phyloP scores from a whole-genome alignment of 2,329 filamentous ascomycete genomes.

The Nothophaeocryptopus gaeumannii region DNA sequence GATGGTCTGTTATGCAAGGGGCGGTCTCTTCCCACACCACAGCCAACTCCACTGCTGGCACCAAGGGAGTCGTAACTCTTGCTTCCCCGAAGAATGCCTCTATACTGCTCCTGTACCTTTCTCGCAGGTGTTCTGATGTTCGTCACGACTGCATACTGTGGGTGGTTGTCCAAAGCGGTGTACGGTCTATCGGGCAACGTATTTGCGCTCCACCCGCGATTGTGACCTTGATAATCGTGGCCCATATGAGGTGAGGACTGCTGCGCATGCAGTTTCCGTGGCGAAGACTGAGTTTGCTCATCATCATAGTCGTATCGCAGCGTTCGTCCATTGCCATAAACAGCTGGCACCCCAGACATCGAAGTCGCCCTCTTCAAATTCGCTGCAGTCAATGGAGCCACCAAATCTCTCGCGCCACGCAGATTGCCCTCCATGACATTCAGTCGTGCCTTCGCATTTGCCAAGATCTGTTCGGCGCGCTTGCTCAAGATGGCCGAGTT shows the following conservation, averaged over 20 bases:
- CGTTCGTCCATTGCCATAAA: constrained; percentile 20
- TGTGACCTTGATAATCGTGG: constrained; percentile 46
- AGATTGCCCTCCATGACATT: constrained; percentile 94
- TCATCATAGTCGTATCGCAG: constrained; percentile 23
- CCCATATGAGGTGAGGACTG: constrained; percentile 31
- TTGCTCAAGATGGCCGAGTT: constrained; percentile 75
- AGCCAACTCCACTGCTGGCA: constrained; percentile 11
- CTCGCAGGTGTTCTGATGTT: constrained; percentile 2
- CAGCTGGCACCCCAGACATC: constrained; percentile 15
- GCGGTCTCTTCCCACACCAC: constrained; percentile 15
- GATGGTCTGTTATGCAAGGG: constrained; percentile 37
- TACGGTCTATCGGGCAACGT: constrained; percentile 43
- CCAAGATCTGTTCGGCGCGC: constrained; percentile 83
- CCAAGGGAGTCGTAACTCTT: constrained; percentile 28
- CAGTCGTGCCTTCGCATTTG: constrained; percentile 84
- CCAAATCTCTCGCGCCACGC: constrained; percentile 62
- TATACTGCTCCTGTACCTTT: constrained; percentile 11
- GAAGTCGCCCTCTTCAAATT: constrained; percentile 39
- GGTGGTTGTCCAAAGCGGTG: constrained; percentile 24
- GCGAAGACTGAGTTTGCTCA: constrained; percentile 14
- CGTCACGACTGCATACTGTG: constrained; percentile 9
- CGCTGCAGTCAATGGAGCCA: constrained; percentile 37
- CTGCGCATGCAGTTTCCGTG: constrained; percentile 28
- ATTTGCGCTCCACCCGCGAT: constrained; percentile 62
- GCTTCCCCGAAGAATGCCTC: constrained; percentile 26